Evolutionary conservation across 352 stramenopile genomes (phyloP).

Genomic region (Phytophthora pluvialis): DNA sequence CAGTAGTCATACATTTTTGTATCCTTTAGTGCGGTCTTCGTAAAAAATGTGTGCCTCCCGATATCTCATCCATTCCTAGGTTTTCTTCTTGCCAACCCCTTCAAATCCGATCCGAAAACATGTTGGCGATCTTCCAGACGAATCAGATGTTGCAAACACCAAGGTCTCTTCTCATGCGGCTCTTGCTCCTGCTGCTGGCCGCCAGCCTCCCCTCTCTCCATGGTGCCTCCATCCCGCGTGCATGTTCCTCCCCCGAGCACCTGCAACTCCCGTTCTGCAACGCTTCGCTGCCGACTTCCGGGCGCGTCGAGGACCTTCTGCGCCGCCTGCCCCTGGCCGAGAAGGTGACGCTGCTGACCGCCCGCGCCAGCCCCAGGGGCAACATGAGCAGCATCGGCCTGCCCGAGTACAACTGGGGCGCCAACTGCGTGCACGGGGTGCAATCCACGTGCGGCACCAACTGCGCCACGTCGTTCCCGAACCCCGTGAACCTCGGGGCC

Average conservation of each 20-base stretch:
- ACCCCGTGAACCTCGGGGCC: constrained; percentile 87
- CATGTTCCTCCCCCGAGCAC: constrained; percentile 43
- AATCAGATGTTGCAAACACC: too few species aligned
- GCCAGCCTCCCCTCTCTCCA: not conserved
- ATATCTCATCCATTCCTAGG: too few species aligned
- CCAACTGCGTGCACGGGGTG: constrained; percentile 93
- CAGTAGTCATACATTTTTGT: too few species aligned
- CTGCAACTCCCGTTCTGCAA: constrained; percentile 83
- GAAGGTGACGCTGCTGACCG: constrained; percentile 74
- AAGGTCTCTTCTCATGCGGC: constrained; percentile 3
- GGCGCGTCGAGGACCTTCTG: constrained; percentile 85
- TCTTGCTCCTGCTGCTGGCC: constrained; percentile 7
- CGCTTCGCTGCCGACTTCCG: constrained; percentile 52
- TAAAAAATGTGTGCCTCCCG: too few species aligned
- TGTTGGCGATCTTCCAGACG: constrained; percentile 3
- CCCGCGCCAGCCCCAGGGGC: constrained; percentile 66
- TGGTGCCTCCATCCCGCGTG: constrained; percentile 57
- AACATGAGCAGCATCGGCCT: constrained; percentile 84
- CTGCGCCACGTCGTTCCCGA: constrained; percentile 92
- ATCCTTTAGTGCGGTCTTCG: not conserved
- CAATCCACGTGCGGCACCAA: constrained; percentile 80
- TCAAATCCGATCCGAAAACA: constrained; percentile 1
- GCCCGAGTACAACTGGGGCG: constrained; percentile 94
- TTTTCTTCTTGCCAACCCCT: not conserved
- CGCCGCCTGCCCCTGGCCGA: constrained; percentile 68